Base-by-base conservation (phyloP, 2,329 filamentous ascomycete species). In the Exophiala aquamarina region DNA sequence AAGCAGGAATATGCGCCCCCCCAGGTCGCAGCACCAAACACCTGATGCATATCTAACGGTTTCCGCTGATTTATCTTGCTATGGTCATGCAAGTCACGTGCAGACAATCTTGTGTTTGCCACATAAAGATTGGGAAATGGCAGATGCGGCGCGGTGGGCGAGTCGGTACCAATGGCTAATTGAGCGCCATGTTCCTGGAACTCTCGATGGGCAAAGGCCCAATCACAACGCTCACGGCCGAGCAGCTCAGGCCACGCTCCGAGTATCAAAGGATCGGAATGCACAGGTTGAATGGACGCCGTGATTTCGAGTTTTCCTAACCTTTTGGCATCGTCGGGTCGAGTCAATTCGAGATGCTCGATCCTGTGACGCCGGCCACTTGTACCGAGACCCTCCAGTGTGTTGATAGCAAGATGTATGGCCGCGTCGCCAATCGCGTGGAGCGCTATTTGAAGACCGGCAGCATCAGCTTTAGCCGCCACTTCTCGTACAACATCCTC, bases 381-480 rank as follows among this genome's bases (percentile, higher is more conserved):
- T 3, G 62, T 66, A 17, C 57, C 55, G 17, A 68, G 66, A 29
- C 66, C 47, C n/a, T 70, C 68, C 4, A 77, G 60, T 3, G 66
- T 65, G 43, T 75, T 66, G 54, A 77, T 70, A 10, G 72, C 71
- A 35, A 69, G 68, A 18, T 65, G 64, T 2, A 75, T 64, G 4
- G 72, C 67, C 41, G 58, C 60, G 46, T 77, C 73, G n/a, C 74
- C 74, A 49, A 76, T 76, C 3, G 73, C 74, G 49, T 77, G 74
- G 11, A 77, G 61, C 1, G 74, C 74, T 42, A 70, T 71, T 57
- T 77, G 74, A 1, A 77, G 59, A 1, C 65, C 66, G 4, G 69
- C 69, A 4, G 59, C 51, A 37, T 68, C 67, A 2, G 74, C 72
- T 39, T 64, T 67, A 32, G 65, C 59, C 6, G 75, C 67, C 0